Evolutionary conservation across 1,284 basidiomycete genomes (phyloP), one percentile per base, ranked within the genome.

Genomic region (Pseudozyma tsukubaensis): DNA sequence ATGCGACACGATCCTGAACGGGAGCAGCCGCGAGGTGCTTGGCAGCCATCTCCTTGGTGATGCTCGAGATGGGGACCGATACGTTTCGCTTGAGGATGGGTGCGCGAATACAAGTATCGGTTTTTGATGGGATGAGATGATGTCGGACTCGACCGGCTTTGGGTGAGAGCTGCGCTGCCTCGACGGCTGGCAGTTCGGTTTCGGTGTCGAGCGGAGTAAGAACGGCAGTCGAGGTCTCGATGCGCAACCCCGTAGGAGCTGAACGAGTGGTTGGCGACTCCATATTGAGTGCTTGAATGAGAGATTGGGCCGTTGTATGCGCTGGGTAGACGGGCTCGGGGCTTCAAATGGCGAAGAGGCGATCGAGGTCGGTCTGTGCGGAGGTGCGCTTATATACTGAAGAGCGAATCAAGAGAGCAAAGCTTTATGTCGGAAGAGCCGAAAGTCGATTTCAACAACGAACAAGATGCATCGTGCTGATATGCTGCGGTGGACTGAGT

Each of bases 11-110:
- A 21, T 70, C 67, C n/a, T 70, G 64, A 16, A 39, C 32, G 36
- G 56, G 42, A 42, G 35, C 36, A n/a, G 54, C 18, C 9, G 53
- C 49, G 40, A 63, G 57, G 40, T 61, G 67, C n/a, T 36, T 47
- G 12, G 56, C 43, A n/a, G 56, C 57, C 35, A 56, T 29, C 11
- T 64, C 53, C 57, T 29, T 36, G 19, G 61, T 50, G 56, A 70
- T 50, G 51, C 34, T 44, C 2, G 62, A 56, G 21, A 70, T 50
- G 40, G 72, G 68, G 3, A 62, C 59, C 2, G 68, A 68, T 3
- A 37, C 61, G 43, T 76, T 62, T 10, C 73, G 50, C 44, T 76
- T 76, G 60, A 76, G 68, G 36, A 68, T 72, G n/a, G 73, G 73
- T 1, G 73, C 73, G 29, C 73, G 63, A 34, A 76, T 59, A 50